Conservation (phyloP, 2,329 filamentous ascomycete genomes). For the Hirsutella minnesotensis region DNA sequence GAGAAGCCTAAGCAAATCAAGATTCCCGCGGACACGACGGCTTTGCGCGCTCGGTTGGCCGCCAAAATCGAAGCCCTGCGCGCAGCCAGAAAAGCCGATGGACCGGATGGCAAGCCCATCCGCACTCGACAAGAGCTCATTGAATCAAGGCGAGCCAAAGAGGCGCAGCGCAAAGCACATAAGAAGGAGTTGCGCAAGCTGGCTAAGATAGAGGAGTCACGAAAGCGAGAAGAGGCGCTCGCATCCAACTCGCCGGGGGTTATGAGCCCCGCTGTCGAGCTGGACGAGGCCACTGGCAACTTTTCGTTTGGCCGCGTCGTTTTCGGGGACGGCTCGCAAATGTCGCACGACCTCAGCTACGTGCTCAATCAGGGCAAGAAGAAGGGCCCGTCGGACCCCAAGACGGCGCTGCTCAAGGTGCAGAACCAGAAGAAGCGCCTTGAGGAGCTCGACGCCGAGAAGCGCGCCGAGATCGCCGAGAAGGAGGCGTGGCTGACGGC, state of each 20-base stretch:
- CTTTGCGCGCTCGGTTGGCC: slow-evolving; percentile 66
- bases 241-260: slow-evolving; percentile 50
- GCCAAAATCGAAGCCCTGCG: slow-evolving; percentile 78
- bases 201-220: slow-evolving; percentile 70
- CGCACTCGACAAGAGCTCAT: slow-evolving; percentile 85
- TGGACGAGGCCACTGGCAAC: slow-evolving; percentile 45
- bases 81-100: slow-evolving; percentile 77
- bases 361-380: slow-evolving; percentile 44
- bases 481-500: slow-evolving; percentile 93
- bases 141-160: slow-evolving; percentile 76
- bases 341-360: slow-evolving; percentile 61
- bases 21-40: slow-evolving; percentile 58
- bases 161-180: slow-evolving; percentile 72
- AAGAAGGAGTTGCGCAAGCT: slow-evolving; percentile 76
- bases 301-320: slow-evolving; percentile 88
- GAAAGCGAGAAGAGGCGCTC: slow-evolving; percentile 49
- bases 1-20: slow-evolving; percentile 55
- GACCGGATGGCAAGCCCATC: slow-evolving; percentile 62
- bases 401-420: slow-evolving; percentile 73
- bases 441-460: slow-evolving; percentile 61
- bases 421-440: slow-evolving; percentile 80
- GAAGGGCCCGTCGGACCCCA: slow-evolving; percentile 74
- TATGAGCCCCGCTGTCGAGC: slow-evolving; percentile 42
- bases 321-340: slow-evolving; percentile 72
- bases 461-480: slow-evolving; percentile 77